These are phyloP conservation scores for Jaapia argillacea DNA, from an alignment of 768 basidiomycete genomes.

Conservation along the genomic window DNA sequence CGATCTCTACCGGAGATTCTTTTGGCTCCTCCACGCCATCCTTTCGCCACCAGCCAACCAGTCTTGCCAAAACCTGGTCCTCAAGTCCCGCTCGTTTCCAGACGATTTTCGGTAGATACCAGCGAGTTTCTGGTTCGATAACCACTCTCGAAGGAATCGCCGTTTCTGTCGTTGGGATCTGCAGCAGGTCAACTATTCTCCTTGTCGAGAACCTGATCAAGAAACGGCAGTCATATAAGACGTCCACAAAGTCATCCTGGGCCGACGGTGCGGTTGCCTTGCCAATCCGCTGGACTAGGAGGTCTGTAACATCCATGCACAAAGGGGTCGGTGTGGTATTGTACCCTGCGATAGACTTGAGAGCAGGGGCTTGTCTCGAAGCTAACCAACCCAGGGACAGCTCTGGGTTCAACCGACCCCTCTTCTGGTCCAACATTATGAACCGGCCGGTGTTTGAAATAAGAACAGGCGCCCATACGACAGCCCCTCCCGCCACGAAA, in stretches of 20 bases:
- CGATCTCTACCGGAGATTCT: no score
- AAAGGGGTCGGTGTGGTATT: slow-evolving; percentile 18
- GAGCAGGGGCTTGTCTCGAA: slow-evolving; percentile 41
- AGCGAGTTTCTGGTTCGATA: slow-evolving; percentile 29
- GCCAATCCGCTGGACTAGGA: slow-evolving; percentile 7
- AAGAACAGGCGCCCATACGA: slow-evolving; percentile 51
- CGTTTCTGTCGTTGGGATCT: slow-evolving; percentile 13
- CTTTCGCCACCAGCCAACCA: no score
- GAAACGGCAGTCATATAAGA: slow-evolving; percentile 64
- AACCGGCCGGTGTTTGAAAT: slow-evolving; percentile 17
- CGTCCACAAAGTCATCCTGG: slow-evolving; percentile 16
- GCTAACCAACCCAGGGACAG: slow-evolving; percentile 49
- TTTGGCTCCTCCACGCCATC: no score
- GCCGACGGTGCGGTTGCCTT: no score
- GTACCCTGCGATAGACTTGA: slow-evolving; percentile 19
- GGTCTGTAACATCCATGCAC: slow-evolving; percentile 32
- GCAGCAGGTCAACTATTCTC: slow-evolving; percentile 30
- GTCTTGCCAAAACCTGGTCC: no score
- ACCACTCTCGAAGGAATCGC: slow-evolving; percentile 16
- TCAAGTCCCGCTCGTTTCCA: no score
- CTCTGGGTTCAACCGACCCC: slow-evolving; percentile 12
- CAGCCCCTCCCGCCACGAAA: slow-evolving; percentile 52
- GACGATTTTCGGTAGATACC: no score
- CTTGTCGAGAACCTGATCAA: slow-evolving; percentile 33
- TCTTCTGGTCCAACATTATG: slow-evolving; percentile 11